Evolutionary conservation across 164 flowering plant species (phyloP), one percentile per base, ranked within the genome.

Genomic region (Berberis vulgaris): DNA sequence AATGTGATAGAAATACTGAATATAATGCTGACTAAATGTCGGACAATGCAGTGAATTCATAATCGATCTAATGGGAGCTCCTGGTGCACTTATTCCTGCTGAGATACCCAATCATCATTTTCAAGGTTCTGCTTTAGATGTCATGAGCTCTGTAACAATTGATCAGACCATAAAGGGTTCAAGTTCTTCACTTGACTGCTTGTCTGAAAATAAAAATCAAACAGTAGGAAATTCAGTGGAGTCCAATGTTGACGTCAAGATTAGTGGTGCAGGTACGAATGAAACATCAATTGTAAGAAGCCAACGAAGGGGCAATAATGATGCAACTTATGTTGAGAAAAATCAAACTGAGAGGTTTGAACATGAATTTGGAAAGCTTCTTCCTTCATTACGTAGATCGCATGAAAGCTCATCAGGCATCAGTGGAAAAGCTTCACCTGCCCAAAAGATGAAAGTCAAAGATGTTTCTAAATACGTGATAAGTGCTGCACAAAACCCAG

Each of bases 51-150:
- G 99, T 77, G 99, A 94, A 79, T 91, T 82, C 71, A 91, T 94
- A 44, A 79, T 94, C 69, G 99, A 94, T 79, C 78, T 94, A 57
- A 94, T 94, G 99, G 96, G 96, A 68, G 93, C 97, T 74, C 99
- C 99, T 1, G 99, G 99, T 4, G 71, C 96, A 1, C 77, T 94
- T 57, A 94, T 94, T 75, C 99, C 99, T 69, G 78, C 90, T 56
- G 99, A 94, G 79, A 81, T 81, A 61, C 89, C 96, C 43, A 78
- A 83, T 74, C 65, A 72, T 59, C 84, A 76, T 71, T 76, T 80
- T 49, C 83, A 74, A 71, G 78, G 63, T 71, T 65, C 76, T 60
- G 83, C 75, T 10, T 57, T 81, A 60, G 84, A 78, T 68, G 54
- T 61, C 57, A 72, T 82, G 74, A 63, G 76, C 67, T 63, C 70